phyloP scores from a whole-genome alignment of 768 basidiomycete species.

The Phanerochaete carnosa region DNA sequence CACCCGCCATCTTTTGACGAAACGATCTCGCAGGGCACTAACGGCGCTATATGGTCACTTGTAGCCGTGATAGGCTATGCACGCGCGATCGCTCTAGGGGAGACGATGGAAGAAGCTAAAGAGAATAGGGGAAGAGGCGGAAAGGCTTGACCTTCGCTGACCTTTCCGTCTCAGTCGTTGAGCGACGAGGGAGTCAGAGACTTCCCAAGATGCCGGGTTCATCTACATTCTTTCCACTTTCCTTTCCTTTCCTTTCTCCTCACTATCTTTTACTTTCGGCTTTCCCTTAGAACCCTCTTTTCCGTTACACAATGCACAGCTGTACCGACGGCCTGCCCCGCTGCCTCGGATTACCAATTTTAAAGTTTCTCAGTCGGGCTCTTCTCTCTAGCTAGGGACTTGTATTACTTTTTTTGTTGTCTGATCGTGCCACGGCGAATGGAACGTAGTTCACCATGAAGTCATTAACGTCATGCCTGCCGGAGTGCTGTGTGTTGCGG shows the following conservation, averaged over 20 bases:
- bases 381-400: background rate
- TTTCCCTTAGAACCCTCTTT: background rate
- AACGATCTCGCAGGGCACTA: conserved; percentile 61
- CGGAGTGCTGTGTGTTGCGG: background rate
- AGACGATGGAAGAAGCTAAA: conserved; percentile 65
- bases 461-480: background rate
- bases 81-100: conserved; percentile 63
- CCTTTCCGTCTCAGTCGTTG: conserved; percentile 4
- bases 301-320: conserved; percentile 18
- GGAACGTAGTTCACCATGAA: background rate
- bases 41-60: conserved; percentile 76
- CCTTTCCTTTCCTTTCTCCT: conserved; percentile 10
- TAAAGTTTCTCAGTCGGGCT: background rate
- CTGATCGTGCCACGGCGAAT: background rate
- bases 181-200: conserved; percentile 20
- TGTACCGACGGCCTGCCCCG: conserved; percentile 1
- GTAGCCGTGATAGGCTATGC: conserved; percentile 67
- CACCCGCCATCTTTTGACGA: background rate
- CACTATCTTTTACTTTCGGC: background rate
- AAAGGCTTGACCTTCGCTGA: conserved; percentile 42
- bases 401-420: conserved; percentile 1
- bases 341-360: background rate
- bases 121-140: conserved; percentile 57
- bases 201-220: conserved; percentile 20
- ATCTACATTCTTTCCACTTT: conserved; percentile 15